phyloP scores from a whole-genome alignment of 495 filamentous ascomycete genomes.

The Penicillium samsonianum region DNA sequence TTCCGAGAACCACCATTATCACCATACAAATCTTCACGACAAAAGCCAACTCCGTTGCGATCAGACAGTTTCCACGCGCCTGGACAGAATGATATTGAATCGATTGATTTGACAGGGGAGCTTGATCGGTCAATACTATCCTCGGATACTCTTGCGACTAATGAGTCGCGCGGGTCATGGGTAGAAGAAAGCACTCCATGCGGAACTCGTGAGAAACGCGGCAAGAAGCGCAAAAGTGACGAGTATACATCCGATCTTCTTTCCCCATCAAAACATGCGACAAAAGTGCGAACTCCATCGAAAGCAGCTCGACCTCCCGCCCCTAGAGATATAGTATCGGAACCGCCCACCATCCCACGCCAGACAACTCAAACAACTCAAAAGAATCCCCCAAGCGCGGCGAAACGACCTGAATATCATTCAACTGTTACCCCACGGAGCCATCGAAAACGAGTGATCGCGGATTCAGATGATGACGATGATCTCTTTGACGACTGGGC shows the following conservation, averaged over 20 bases:
- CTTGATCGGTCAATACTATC: constrained; percentile 40
- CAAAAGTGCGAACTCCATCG: constrained; percentile 28
- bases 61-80: constrained; percentile 25
- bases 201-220: constrained; percentile 49
- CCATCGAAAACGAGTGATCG: constrained; percentile 32
- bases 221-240: constrained; percentile 74
- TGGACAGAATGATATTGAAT: constrained; percentile 49
- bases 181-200: constrained; percentile 55
- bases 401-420: constrained; percentile 8
- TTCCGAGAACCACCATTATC: constrained; percentile 22
- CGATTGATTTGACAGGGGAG: constrained; percentile 72
- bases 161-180: constrained; percentile 59
- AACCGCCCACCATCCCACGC: constrained; percentile 3
- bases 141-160: constrained; percentile 50
- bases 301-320: constrained; percentile 10
- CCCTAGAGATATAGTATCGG: background rate
- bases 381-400: constrained; percentile 2
- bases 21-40: constrained; percentile 18
- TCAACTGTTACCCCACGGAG: constrained; percentile 10
- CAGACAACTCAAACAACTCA: constrained; percentile 7
- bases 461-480: constrained; percentile 51
- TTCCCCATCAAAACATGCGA: constrained; percentile 33
- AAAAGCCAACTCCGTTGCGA: constrained; percentile 26
- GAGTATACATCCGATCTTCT: constrained; percentile 57
- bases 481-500: constrained; percentile 30